A percentile compares a stretch with the other conserved stretches of the same genome.
Evolutionary conservation across 129 eudicot genomes (phyloP).

Genomic region (Artemisia argyi): DNA sequence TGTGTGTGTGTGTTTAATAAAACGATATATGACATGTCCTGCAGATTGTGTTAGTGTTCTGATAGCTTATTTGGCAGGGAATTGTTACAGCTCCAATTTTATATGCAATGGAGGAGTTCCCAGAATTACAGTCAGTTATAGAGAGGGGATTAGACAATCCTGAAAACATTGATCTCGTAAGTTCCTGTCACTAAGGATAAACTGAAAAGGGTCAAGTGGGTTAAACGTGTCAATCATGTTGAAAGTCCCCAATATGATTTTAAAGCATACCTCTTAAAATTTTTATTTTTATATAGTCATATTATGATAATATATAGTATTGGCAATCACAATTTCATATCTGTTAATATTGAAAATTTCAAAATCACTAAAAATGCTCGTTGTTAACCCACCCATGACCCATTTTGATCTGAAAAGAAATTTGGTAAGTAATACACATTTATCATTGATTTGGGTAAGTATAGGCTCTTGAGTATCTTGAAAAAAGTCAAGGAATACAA

Average conservation of each 20-base stretch:
- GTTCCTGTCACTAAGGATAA: slow-evolving; percentile 13
- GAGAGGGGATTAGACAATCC: slow-evolving; percentile 76
- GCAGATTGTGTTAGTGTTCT: not conserved
- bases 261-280: too few species aligned
- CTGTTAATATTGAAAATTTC: too few species aligned
- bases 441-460: slow-evolving; percentile 15
- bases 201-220: not conserved
- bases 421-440: not conserved
- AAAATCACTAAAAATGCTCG: too few species aligned
- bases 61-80: slow-evolving; percentile 47
- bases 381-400: too few species aligned
- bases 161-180: slow-evolving; percentile 76
- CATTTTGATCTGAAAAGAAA: too few species aligned
- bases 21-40: not conserved
- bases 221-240: too few species aligned
- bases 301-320: too few species aligned
- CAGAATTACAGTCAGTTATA: slow-evolving; percentile 66
- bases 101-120: slow-evolving; percentile 93
- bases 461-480: slow-evolving; percentile 86
- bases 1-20: too few species aligned
- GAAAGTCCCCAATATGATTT: too few species aligned
- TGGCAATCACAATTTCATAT: too few species aligned
- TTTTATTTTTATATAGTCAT: too few species aligned
- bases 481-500: slow-evolving; percentile 79
- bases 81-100: slow-evolving; percentile 85